Base-by-base conservation (phyloP, 73 alveolate species). In the Paramecium sonneborni region DNA sequence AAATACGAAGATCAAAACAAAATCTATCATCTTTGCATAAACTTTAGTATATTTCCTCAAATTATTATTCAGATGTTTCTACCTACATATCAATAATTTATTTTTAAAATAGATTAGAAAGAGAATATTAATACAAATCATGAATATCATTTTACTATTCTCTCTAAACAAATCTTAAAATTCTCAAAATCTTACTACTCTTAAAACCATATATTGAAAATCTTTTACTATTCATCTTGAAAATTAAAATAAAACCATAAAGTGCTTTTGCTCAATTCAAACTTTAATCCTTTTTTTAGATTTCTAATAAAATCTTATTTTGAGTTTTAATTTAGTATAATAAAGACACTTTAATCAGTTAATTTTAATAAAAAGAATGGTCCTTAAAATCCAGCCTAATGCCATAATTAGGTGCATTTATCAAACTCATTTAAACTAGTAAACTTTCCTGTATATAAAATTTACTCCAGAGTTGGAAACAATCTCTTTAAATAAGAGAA, bases 311-410 rank as follows among this genome's bases (percentile, higher is more conserved):
- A 72, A 72, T 72, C 86, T 15, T 32, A 18, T 2, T 58, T 72
- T 15, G 58, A 35, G 57, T 72, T 72, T 72, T 72, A 20, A 72
- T 72, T 72, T 2, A 72, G 26, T 12, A 72, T 72, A 20, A 72
- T 37, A 20, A 72, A 72, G 3, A 35, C 38, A 35, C 5, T 9
- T 72, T 72, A 20, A 11, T 72, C 55, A 72, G 35, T 41, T 62
- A 32, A 30, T 38, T 72, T 72, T 20, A 72, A 8, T 34, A 72
- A 9, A 15, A 72, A 72, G 34, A 72, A 72, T 1, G 86, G 86
- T 72, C 86, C 86, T 37, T 72, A 15, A 72, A 72, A 72, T 72
- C 86, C 86, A 20, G 86, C 86, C 20, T 32, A n/a, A 72, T 72
- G 86, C 86, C 86, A 72, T 14, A 72, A 72, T 38, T 72, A 72